These are phyloP conservation scores for Fusarium subglutinans DNA, from an alignment of 2,329 filamentous ascomycete genomes.

Conservation along the genomic window DNA sequence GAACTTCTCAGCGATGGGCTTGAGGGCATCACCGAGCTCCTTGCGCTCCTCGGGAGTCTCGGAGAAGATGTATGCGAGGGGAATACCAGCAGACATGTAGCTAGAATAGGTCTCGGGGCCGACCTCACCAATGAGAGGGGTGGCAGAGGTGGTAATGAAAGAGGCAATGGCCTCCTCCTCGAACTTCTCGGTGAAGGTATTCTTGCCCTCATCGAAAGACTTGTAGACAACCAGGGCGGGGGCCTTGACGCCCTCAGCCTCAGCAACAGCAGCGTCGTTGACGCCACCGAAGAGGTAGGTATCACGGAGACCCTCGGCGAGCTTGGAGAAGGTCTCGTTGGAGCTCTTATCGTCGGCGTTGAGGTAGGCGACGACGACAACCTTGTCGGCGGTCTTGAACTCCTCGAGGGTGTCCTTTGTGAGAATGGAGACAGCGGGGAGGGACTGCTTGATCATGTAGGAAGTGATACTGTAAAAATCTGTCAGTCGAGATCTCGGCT, in stretches of 20 bases:
- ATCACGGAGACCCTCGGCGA: constrained; percentile 82
- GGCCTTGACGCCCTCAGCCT: constrained; percentile 88
- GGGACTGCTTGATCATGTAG: constrained; percentile 98
- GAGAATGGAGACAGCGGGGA: constrained; percentile 88
- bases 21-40: constrained; percentile 78
- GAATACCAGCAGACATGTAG: constrained; percentile 93
- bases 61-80: constrained; percentile 97
- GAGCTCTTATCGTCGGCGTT: constrained; percentile 82
- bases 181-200: constrained; percentile 80
- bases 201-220: constrained; percentile 96
- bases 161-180: constrained; percentile 80
- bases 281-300: constrained; percentile 91
- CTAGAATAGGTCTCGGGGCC: constrained; percentile 94
- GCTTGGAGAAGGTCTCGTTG: constrained; percentile 82
- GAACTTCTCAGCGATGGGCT: constrained; percentile 88
- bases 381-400: constrained; percentile 98
- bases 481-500: constrained; percentile 31
- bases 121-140: constrained; percentile 92
- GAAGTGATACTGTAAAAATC: constrained; percentile 64
- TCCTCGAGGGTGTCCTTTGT: constrained; percentile 86
- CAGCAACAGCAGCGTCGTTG: constrained; percentile 83
- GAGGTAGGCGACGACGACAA: constrained; percentile 92
- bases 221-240: constrained; percentile 96
- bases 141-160: constrained; percentile 86
- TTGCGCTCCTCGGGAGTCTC: constrained; percentile 91